Percentiles rank a stretch among this genome's conserved stretches.
Conservation (phyloP, 352 stramenopile species). For the Globisporangium parvum region DNA sequence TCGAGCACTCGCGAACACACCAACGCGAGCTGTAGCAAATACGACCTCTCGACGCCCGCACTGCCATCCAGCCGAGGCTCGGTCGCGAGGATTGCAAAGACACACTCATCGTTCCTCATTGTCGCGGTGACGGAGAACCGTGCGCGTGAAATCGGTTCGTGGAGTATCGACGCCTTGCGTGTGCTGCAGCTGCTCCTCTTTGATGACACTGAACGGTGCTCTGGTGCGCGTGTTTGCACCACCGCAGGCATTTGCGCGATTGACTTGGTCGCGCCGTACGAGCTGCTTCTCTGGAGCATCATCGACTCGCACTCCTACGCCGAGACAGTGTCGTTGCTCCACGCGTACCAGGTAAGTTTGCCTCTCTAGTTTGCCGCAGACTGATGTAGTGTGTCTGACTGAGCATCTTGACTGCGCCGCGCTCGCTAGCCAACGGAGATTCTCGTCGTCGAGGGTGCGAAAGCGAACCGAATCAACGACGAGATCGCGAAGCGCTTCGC, state of each 20-base stretch:
- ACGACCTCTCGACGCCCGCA: not conserved
- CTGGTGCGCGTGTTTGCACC: no score
- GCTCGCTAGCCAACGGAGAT: slow-evolving; percentile 57
- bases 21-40: not conserved
- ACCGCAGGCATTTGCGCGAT: slow-evolving; percentile 55
- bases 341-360: slow-evolving; percentile 54
- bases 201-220: not conserved
- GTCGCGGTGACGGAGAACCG: slow-evolving; percentile 14
- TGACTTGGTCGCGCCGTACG: slow-evolving; percentile 60
- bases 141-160: slow-evolving; percentile 12
- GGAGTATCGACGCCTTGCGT: not conserved
- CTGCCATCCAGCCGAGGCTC: slow-evolving; percentile 4
- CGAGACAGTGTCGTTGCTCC: slow-evolving; percentile 60
- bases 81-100: not conserved
- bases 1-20: not conserved
- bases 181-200: not conserved
- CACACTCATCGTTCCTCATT: slow-evolving; percentile 13
- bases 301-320: slow-evolving; percentile 76
- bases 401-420: not conserved
- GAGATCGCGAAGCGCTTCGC: slow-evolving; percentile 59
- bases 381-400: not conserved
- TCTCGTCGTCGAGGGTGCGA: slow-evolving; percentile 57
- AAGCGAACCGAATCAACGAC: slow-evolving; percentile 58
- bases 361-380: not conserved
- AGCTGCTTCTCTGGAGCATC: slow-evolving; percentile 70